Evolutionary conservation across 768 basidiomycete genomes (phyloP).

Genomic region (Rossbeevera mucosa): DNA sequence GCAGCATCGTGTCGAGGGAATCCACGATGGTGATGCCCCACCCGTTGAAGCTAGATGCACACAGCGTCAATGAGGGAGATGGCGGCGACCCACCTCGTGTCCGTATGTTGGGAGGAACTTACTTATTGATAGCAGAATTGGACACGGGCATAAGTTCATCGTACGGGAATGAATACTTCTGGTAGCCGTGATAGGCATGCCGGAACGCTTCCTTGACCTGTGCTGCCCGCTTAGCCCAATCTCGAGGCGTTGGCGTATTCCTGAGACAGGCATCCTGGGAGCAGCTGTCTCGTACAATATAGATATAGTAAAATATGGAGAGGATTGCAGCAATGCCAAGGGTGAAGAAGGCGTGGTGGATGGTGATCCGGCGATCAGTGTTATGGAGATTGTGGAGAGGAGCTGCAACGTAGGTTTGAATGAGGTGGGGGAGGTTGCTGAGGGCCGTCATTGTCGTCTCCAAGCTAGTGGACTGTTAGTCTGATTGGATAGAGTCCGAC

Average conservation of each 20-base stretch:
- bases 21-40: conserved; percentile 79
- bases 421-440: not conserved
- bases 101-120: conserved; percentile 15
- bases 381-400: not conserved
- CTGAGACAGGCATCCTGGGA: not conserved
- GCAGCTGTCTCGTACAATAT: conserved; percentile 5
- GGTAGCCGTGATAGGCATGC: conserved; percentile 66
- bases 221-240: conserved; percentile 51
- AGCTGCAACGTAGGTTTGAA: not conserved
- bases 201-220: conserved; percentile 60
- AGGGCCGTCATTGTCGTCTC: no score
- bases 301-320: conserved; percentile 15
- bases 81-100: not conserved
- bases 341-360: conserved; percentile 13
- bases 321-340: conserved; percentile 8
- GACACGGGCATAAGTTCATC: conserved; percentile 60
- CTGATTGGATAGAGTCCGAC: no score
- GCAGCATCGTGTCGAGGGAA: conserved; percentile 77
- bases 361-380: conserved; percentile 7
- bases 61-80: conserved; percentile 2
- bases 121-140: conserved; percentile 48
- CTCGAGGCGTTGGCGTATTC: conserved; percentile 15
- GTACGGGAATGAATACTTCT: conserved; percentile 52
- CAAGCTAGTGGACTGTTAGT: no score
- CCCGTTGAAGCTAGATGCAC: conserved; percentile 58